Percentiles rank a stretch among this genome's conserved stretches.
These are phyloP conservation scores for Sporisorium reilianum DNA, from an alignment of 1,284 basidiomycete genomes.

Conservation along the genomic window DNA sequence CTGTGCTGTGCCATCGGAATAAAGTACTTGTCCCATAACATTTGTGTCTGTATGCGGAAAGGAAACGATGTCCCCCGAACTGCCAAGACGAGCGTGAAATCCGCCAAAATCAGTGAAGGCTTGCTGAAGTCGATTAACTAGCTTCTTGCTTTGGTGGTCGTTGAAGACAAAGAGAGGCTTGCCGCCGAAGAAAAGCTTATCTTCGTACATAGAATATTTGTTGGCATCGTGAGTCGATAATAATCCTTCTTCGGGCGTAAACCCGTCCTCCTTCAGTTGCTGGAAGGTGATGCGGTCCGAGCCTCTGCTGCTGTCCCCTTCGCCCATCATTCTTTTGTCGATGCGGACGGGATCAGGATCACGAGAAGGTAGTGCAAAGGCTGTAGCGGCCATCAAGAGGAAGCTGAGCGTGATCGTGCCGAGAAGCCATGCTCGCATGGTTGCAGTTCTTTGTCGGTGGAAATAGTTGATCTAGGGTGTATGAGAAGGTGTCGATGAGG, in stretches of 20 bases:
- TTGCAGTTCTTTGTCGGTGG: too few species aligned
- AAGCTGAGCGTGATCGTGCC: neutral
- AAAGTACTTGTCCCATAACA: too few species aligned
- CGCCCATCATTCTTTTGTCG: neutral
- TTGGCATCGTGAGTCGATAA: too few species aligned
- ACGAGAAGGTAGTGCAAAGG: neutral
- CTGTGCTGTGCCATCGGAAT: too few species aligned
- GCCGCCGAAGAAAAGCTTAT: constrained; percentile 10
- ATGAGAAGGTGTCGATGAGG: neutral
- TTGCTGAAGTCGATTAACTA: neutral
- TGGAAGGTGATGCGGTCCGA: neutral
- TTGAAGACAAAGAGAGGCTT: constrained; percentile 8
- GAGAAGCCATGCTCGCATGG: neutral
- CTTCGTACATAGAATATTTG: too few species aligned
- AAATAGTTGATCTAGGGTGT: neutral
- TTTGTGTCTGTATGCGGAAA: too few species aligned
- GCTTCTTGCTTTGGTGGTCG: too few species aligned
- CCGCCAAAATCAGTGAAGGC: constrained; percentile 8
- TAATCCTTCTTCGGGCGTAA: too few species aligned
- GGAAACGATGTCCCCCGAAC: too few species aligned
- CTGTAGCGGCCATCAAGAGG: neutral
- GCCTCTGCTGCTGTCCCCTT: neutral
- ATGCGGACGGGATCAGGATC: neutral
- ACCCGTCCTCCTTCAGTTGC: too few species aligned
- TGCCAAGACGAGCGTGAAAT: constrained; percentile 14